Evolutionary conservation across 345 rosid species (phyloP).

Genomic region (Sisymbrium irio): DNA sequence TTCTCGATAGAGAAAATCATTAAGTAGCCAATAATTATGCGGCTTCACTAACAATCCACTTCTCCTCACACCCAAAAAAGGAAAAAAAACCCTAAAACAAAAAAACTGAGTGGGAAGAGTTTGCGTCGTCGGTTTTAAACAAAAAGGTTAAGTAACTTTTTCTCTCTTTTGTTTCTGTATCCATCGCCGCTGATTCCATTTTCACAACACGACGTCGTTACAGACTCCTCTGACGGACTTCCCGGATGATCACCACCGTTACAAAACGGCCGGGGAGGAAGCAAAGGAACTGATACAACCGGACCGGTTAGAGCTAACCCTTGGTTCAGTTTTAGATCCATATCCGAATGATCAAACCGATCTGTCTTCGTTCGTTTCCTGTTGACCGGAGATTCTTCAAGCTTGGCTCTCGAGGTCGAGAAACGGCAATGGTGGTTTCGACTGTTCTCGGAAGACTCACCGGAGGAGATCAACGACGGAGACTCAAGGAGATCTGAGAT

Average conservation of each 20-base stretch:
- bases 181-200: slow-evolving; percentile 41
- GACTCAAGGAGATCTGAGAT: slow-evolving; percentile 27
- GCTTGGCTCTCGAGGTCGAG: slow-evolving; percentile 57
- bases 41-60: slow-evolving; percentile 14
- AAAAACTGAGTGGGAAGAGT: not conserved
- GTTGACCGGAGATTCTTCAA: slow-evolving; percentile 4
- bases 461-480: slow-evolving; percentile 41
- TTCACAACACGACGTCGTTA: slow-evolving; percentile 68
- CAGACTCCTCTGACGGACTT: slow-evolving; percentile 84
- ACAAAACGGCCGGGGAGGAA: slow-evolving; percentile 21
- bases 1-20: slow-evolving; percentile 60
- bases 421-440: slow-evolving; percentile 39
- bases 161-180: slow-evolving; percentile 14
- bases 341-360: not conserved
- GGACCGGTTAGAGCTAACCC: not conserved
- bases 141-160: slow-evolving; percentile 38
- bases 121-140: slow-evolving; percentile 39
- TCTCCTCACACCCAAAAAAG: not conserved
- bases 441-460: slow-evolving; percentile 44
- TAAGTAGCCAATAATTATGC: slow-evolving; percentile 40
- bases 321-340: slow-evolving; percentile 6
- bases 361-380: slow-evolving; percentile 10
- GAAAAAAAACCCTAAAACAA: slow-evolving; percentile 13
- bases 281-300: not conserved
- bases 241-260: slow-evolving; percentile 48